Evolutionary conservation across 2,329 filamentous ascomycete genomes (phyloP), one percentile per base, ranked within the genome.

Genomic region (Trichoderma koningii): DNA sequence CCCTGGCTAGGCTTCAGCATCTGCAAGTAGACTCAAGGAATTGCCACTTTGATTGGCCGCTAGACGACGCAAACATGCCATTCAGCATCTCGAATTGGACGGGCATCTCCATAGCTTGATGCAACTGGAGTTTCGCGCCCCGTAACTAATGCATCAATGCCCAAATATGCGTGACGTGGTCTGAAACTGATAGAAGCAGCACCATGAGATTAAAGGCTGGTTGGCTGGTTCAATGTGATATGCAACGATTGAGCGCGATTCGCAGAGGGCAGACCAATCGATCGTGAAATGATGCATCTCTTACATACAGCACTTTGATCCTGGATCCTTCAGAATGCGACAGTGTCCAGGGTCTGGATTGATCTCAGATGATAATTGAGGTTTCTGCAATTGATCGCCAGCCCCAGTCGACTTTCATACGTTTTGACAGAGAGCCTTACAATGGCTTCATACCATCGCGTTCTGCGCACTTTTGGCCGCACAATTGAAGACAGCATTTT

Each of bases 391-490:
- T 44, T 12, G 2, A 28, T 17, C 21, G 12, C 7, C 4, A 12
- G 21, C n/a, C 17, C 7, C 7, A n/a, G 17, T 15, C 5, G 14
- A 17, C 26, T n/a, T n/a, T 6, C 30, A 19, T 19, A 5, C 23
- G 12, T 19, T 3, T 30, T 19, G 1, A 44, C 4, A 2, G 14
- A n/a, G 15, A 19, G 7, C n/a, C 28, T 17, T 5, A 56, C 2
- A 41, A 66, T 66, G 65, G 60, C 65, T 28, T 66, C 65, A 7
- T 66, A 66, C 59, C 60, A 66, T 23, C 65, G 65, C 21, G 65
- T 66, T 59, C 52, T 66, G n/a, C 42, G 52, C n/a, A 57, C 50
- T 15, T 66, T 66, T 59, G 53, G 38, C 51, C 65, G 65, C 7
- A 47, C 52, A n/a, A 47, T 64, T 9, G 34, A 59, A 2, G 52